Base-by-base conservation (phyloP, 2,329 filamentous ascomycete species). In the Paecilomyces fulvus region DNA sequence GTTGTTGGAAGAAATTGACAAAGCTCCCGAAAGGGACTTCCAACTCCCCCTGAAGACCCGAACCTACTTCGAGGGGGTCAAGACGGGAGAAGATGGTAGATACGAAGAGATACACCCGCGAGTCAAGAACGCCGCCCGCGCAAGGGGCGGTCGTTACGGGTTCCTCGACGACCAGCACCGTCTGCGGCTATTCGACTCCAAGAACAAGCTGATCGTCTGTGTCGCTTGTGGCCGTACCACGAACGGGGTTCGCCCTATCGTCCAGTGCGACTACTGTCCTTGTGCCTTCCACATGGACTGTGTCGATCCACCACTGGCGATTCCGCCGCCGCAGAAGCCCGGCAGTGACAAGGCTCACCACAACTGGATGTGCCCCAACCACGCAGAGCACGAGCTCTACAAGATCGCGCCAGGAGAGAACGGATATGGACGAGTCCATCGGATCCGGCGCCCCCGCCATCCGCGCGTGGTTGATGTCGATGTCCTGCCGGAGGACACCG, bases 281-380 rank as follows among this genome's bases (percentile, higher is more conserved):
- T 80, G 90, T 31, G 82, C 86, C 67, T 99, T 92, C 88, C 94
- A 99, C 75, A 79, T 96, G 53, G 92, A 97, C 72, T 99, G 94
- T 73, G 77, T 95, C 14, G 86, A 95, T 67, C 89, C 90, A 28
- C 92, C 92, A 31, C 76, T 92, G 67, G 85, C 91, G 31, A 84
- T 88, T 55, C 88, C 90, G 43, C 92, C 92, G 10, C 81, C 85
- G 55, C 75, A 77, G 57, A 70, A 69, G 49, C 60, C 60, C 56
- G 69, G 61, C 68, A 80, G 65, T 53, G 77, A 78, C 61, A 77
- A 78, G 53, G 79, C 87, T 53, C 84, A 86, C 51, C 77, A 79
- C 65, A 87, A 85, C 55, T 99, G 91, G 90, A 87, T 85, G 72
- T 99, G 94, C 68, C 92, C 92, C 52, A 85, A 88, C 61, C 94